Evolutionary conservation across 2,329 filamentous ascomycete genomes (phyloP).

Genomic region (Mariannaea sp.): DNA sequence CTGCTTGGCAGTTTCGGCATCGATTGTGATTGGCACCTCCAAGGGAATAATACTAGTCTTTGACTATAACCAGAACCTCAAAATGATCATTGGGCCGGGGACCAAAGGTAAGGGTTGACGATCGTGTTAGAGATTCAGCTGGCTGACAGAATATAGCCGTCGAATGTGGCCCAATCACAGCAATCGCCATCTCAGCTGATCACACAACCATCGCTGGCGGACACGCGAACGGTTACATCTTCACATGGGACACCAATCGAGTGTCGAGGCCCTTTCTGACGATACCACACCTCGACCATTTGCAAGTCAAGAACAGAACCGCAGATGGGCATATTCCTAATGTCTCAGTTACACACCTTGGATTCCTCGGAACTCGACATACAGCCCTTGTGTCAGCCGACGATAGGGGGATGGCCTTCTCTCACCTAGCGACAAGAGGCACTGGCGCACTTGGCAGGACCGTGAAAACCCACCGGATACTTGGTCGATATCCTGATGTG

Average conservation of each 20-base stretch:
- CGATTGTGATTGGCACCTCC: slow-evolving; percentile 88
- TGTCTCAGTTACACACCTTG: slow-evolving; percentile 83
- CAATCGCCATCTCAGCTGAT: slow-evolving; percentile 89
- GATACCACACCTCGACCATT: slow-evolving; percentile 75
- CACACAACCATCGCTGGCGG: slow-evolving; percentile 90
- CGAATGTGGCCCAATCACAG: slow-evolving; percentile 85
- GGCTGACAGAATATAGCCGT: slow-evolving; percentile 64
- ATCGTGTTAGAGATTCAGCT: not conserved
- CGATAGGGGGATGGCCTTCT: slow-evolving; percentile 96
- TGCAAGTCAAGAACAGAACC: slow-evolving; percentile 67
- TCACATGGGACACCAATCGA: slow-evolving; percentile 91
- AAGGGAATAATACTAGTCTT: slow-evolving; percentile 96
- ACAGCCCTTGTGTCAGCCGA: slow-evolving; percentile 96
- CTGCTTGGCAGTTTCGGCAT: slow-evolving; percentile 84
- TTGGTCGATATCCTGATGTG: slow-evolving; percentile 85
- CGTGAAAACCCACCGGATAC: slow-evolving; percentile 86
- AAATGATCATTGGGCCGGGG: slow-evolving; percentile 89
- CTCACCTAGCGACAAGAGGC: slow-evolving; percentile 90
- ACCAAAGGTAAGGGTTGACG: slow-evolving; percentile 72
- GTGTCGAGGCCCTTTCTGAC: slow-evolving; percentile 87
- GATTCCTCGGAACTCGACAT: slow-evolving; percentile 89
- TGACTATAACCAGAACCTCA: slow-evolving; percentile 95
- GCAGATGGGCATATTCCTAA: slow-evolving; percentile 81
- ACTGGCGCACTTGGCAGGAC: slow-evolving; percentile 83
- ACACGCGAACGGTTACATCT: slow-evolving; percentile 88